Conservation (phyloP, 2,329 filamentous ascomycete genomes). For the Ophiostoma novo-ulmi region DNA sequence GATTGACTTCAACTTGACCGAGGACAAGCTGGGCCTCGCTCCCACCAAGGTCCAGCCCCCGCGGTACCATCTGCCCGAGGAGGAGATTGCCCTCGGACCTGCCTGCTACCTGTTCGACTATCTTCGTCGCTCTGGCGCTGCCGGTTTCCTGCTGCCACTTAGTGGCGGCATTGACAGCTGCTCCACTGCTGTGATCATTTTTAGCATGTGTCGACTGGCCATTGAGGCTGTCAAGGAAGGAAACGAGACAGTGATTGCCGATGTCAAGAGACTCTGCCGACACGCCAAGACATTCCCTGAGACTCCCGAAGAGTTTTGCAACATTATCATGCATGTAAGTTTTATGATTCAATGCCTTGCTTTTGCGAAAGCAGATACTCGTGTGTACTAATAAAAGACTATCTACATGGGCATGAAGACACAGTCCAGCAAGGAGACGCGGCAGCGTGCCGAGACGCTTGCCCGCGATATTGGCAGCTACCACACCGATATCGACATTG, state of each 20-base stretch:
- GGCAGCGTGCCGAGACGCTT: conserved; percentile 59
- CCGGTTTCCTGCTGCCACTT: conserved; percentile 53
- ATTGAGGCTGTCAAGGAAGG: conserved; percentile 46
- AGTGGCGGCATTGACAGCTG: conserved; percentile 57
- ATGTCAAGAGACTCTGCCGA: conserved; percentile 37
- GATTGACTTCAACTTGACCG: conserved; percentile 34
- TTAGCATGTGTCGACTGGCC: conserved; percentile 52
- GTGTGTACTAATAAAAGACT: conserved; percentile 39
- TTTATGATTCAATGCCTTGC: neutral
- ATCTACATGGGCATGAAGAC: conserved; percentile 67
- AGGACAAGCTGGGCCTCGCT: conserved; percentile 31
- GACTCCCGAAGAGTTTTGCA: conserved; percentile 54
- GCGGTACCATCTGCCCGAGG: conserved; percentile 55
- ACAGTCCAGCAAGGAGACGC: conserved; percentile 61
- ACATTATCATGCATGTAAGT: conserved; percentile 36
- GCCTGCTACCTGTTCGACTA: conserved; percentile 61
- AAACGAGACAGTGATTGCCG: conserved; percentile 37
- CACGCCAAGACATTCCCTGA: conserved; percentile 41
- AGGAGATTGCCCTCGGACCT: conserved; percentile 60
- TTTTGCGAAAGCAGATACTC: neutral
- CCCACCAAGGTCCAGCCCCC: conserved; percentile 40
- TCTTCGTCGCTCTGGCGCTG: conserved; percentile 44
- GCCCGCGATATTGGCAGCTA: conserved; percentile 60
- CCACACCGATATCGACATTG: conserved; percentile 70
- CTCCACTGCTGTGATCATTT: conserved; percentile 41